Evolutionary conservation across 345 rosid species (phyloP).

Genomic region (Murraya paniculata): DNA sequence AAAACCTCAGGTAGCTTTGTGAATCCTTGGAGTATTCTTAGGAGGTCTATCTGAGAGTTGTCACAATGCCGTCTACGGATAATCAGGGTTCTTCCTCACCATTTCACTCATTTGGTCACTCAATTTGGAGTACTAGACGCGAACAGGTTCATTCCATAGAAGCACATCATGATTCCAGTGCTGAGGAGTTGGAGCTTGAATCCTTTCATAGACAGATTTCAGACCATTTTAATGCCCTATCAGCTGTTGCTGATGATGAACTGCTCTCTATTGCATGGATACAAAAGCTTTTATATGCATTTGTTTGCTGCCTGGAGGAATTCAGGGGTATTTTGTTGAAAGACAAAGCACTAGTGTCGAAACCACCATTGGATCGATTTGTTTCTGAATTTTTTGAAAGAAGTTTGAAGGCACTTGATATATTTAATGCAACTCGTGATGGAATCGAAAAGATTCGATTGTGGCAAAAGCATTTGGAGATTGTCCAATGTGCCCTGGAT

Average conservation of each 20-base stretch:
- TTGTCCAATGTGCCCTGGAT: constrained; percentile 32
- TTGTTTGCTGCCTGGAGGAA: constrained; percentile 31
- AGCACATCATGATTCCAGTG: constrained; percentile 10
- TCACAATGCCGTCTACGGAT: constrained; percentile 17
- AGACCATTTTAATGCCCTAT: constrained; percentile 25
- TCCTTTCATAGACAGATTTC: constrained; percentile 29
- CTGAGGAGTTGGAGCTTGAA: constrained; percentile 24
- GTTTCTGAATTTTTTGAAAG: constrained; percentile 34
- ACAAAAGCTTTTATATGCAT: constrained; percentile 33
- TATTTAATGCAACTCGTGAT: constrained; percentile 39
- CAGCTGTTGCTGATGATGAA: constrained; percentile 17
- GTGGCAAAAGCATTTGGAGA: constrained; percentile 42
- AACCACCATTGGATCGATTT: constrained; percentile 28
- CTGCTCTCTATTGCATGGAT: constrained; percentile 38
- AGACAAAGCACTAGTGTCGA: constrained; percentile 18
- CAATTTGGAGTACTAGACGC: constrained; percentile 23
- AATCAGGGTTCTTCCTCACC: constrained; percentile 20
- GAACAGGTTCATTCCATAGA: constrained; percentile 27
- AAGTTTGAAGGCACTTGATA: constrained; percentile 41
- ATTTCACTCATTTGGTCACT: constrained; percentile 22
- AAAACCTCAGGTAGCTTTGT: not conserved
- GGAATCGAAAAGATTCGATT: constrained; percentile 38
- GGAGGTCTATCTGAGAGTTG: not conserved
- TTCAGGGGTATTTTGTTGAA: constrained; percentile 29
- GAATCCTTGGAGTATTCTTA: not conserved